A percentile compares a stretch with the other conserved stretches of the same genome.
These are phyloP conservation scores for Sordaria brevicollis DNA, from an alignment of 495 filamentous ascomycete genomes.

Conservation along the genomic window DNA sequence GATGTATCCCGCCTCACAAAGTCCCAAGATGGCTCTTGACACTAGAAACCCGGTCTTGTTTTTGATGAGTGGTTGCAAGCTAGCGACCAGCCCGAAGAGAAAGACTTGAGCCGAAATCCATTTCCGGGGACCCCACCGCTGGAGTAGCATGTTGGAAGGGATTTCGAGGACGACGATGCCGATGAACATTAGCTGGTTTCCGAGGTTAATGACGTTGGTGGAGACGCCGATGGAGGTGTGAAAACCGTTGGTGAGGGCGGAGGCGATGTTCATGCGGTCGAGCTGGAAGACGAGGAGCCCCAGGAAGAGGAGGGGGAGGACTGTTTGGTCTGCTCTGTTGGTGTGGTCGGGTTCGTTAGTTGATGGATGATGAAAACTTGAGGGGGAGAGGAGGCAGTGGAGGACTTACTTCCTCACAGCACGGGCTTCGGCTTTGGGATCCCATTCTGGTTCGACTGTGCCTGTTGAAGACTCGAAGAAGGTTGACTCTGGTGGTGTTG, in stretches of 20 bases:
- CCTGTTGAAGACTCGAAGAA: no score
- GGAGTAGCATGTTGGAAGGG: slow-evolving; percentile 39
- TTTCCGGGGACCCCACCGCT: slow-evolving; percentile 35
- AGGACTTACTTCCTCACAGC: slow-evolving; percentile 2
- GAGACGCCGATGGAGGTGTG: slow-evolving; percentile 35
- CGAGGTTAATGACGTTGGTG: slow-evolving; percentile 41
- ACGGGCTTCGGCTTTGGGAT: no score
- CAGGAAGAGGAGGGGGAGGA: slow-evolving; percentile 11
- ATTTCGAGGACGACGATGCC: slow-evolving; percentile 45
- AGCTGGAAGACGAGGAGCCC: slow-evolving; percentile 22
- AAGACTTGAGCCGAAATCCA: slow-evolving; percentile 43
- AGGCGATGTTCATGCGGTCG: slow-evolving; percentile 42
- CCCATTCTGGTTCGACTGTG: no score
- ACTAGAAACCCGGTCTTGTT: slow-evolving; percentile 23
- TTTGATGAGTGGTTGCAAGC: slow-evolving; percentile 40
- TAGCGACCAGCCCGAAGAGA: slow-evolving; percentile 38
- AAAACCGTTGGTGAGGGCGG: slow-evolving; percentile 37
- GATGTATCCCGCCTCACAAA: slow-evolving; percentile 30
- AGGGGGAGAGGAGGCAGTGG: no score
- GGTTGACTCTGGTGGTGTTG: no score
- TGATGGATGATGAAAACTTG: no score
- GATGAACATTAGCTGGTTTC: slow-evolving; percentile 38
- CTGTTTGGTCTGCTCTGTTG: slow-evolving; percentile 6
- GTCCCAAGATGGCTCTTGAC: slow-evolving; percentile 29
- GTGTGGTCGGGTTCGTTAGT: not conserved